Conservation (phyloP, 1,139 yeast species). For the Hemisphaericaspora xylofermentans region DNA sequence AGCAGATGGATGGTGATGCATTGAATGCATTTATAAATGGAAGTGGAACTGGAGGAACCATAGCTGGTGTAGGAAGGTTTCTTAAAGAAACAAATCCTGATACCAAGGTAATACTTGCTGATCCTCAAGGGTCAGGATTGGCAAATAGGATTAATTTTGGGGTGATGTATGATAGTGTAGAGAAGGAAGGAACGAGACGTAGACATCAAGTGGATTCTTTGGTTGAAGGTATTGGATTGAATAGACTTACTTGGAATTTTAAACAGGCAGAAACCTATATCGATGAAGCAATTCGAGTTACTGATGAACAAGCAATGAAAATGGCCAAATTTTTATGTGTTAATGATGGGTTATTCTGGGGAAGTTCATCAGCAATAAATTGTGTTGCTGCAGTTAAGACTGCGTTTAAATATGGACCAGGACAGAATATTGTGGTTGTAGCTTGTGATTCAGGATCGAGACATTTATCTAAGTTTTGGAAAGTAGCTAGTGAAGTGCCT, state of each 20-base stretch:
- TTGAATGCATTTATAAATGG: slow-evolving; percentile 83
- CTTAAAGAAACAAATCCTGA: slow-evolving; percentile 51
- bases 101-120: slow-evolving; percentile 65
- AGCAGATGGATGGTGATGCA: slow-evolving; percentile 53
- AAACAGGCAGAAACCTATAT: slow-evolving; percentile 65
- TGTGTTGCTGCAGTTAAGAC: slow-evolving; percentile 83
- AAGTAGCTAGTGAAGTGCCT: slow-evolving; percentile 47
- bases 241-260: slow-evolving; percentile 81
- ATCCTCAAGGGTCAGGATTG: slow-evolving; percentile 95
- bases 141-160: slow-evolving; percentile 82
- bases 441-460: slow-evolving; percentile 93
- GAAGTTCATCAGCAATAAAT: slow-evolving; percentile 88
- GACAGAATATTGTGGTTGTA: slow-evolving; percentile 76
- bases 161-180: slow-evolving; percentile 88
- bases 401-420: slow-evolving; percentile 59
- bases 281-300: slow-evolving; percentile 77
- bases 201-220: slow-evolving; percentile 95
- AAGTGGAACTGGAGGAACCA: slow-evolving; percentile 75
- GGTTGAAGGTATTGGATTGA: slow-evolving; percentile 91
- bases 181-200: slow-evolving; percentile 89
- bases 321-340: slow-evolving; percentile 86
- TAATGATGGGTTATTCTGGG: slow-evolving; percentile 87
- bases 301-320: slow-evolving; percentile 74
- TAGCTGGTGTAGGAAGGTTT: slow-evolving; percentile 79
- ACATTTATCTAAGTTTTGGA: slow-evolving; percentile 92